Evolutionary conservation across 2,329 filamentous ascomycete genomes (phyloP).

Genomic region (Celoporthe dispersa): DNA sequence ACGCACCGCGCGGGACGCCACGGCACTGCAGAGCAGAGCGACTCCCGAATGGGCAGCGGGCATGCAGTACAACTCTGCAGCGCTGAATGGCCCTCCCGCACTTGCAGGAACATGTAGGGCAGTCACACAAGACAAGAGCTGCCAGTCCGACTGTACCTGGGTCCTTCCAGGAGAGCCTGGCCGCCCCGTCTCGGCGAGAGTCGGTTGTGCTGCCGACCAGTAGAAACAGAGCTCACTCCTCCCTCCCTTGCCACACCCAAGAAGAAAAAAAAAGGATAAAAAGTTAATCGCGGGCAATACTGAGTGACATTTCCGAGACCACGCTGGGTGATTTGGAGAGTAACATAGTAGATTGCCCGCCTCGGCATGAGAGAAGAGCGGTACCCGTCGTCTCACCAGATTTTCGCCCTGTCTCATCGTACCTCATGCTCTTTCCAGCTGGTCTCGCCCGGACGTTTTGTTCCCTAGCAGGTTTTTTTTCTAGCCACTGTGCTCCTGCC

Average conservation of each 20-base stretch:
- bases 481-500: neutral
- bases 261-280: neutral
- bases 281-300: neutral
- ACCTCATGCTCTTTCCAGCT: neutral
- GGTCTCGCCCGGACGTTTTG: slow-evolving; percentile 11
- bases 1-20: neutral
- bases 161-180: neutral
- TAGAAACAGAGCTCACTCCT: neutral
- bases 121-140: neutral
- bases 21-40: neutral
- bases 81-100: neutral
- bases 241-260: neutral
- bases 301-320: neutral
- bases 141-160: slow-evolving; percentile 3
- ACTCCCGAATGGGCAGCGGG: neutral
- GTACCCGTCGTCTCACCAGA: slow-evolving; percentile 20
- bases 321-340: neutral
- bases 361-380: slow-evolving; percentile 15
- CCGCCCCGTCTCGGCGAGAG: neutral
- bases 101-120: neutral
- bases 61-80: slow-evolving; percentile 5
- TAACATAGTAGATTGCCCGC: neutral
- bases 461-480: neutral
- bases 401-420: neutral
- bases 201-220: neutral